A percentile compares a stretch with the other conserved stretches of the same genome.
Evolutionary conservation across 257 asterid species (phyloP).

Genomic region (Vinca minor): DNA sequence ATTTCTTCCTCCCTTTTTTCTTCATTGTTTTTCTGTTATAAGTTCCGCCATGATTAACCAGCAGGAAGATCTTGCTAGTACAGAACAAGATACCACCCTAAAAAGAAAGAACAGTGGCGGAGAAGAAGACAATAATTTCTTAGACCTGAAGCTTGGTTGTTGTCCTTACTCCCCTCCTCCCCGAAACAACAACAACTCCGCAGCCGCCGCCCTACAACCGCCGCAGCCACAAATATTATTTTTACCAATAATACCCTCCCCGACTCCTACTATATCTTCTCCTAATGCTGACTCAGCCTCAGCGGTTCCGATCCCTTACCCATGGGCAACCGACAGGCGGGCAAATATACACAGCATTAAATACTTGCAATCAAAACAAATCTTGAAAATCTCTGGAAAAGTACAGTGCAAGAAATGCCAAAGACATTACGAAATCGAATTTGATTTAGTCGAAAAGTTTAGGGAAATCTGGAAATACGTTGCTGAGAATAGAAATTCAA

Average conservation of each 20-base stretch:
- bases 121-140: neutral
- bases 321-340: slow-evolving; percentile 48
- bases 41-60: neutral
- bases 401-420: slow-evolving; percentile 72
- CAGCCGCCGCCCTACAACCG: neutral
- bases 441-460: slow-evolving; percentile 36
- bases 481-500: slow-evolving; percentile 13
- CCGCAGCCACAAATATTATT: neutral
- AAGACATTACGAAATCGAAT: slow-evolving; percentile 23
- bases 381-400: slow-evolving; percentile 37
- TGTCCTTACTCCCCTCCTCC: neutral
- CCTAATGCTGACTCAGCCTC: no score
- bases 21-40: no score
- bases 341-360: slow-evolving; percentile 38
- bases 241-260: no score
- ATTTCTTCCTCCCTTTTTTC: no score
- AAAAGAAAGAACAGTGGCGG: slow-evolving; percentile 14
- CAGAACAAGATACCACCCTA: slow-evolving; percentile 15
- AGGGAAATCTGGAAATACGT: slow-evolving; percentile 16
- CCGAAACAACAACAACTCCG: no score
- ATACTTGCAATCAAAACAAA: slow-evolving; percentile 17
- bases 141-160: slow-evolving; percentile 14
- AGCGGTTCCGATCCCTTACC: slow-evolving; percentile 32
- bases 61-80: neutral
- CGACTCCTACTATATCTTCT: no score